Evolutionary conservation across 192 early-diverging fungal species (phyloP), one percentile per base, ranked within the genome.

Genomic region (Kappamyces sp.): DNA sequence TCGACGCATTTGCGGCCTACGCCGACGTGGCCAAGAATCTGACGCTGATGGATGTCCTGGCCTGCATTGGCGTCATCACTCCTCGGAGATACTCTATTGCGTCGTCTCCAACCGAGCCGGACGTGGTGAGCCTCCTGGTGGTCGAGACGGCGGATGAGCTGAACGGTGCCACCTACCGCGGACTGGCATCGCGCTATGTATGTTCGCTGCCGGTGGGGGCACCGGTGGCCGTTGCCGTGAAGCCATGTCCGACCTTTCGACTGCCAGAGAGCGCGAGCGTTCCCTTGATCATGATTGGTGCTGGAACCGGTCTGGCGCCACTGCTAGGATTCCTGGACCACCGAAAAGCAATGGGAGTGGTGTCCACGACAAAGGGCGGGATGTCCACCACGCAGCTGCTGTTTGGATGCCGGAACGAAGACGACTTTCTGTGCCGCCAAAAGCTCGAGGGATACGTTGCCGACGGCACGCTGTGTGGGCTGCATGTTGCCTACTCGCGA

Each of bases 281-380:
- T 1, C 89, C 91, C 0, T 69, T 97, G 4, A 72, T 97, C 15
- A 81, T 97, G 84, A 82, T 96, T 35, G 89, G 88, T 1, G 90
- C 94, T 1, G 96, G 94, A 40, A 96, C 96, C 0, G 96, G 96
- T 13, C 82, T 99, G n/a, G 88, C 94, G 5, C 94, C 96, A 0
- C 94, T 97, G 47, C 74, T 93, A 34, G 86, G 89, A 1, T 96
- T 97, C 62, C 69, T 97, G 38, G 75, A 93, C 66, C 85, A 95
- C 51, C 80, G 89, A 47, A 76, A 76, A 12, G 46, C 49, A 41
- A 23, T 44, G 23, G 41, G 41, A 39, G 2, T 60, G 13, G 40
- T 54, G 61, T 57, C 55, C n/a, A 34, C 41, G 12, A 0, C 74
- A 82, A 49, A 73, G 73, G 33, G 57, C 59, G 41, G 66, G 58